phyloP scores from a whole-genome alignment of 139 green algal genomes.

The Nannochloris sp. region DNA sequence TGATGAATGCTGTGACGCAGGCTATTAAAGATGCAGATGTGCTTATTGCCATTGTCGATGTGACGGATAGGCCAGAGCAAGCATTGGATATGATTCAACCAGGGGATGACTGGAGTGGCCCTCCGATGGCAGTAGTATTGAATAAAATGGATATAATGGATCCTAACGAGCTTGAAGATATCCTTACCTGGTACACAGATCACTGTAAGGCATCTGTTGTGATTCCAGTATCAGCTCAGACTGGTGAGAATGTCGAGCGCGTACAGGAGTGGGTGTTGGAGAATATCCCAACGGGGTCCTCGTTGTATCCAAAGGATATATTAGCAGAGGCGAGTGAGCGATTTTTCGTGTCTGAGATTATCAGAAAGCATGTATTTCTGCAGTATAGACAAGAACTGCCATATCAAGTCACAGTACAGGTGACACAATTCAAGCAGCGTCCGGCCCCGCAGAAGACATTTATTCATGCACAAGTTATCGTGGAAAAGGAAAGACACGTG shows the following conservation, averaged over 20 bases:
- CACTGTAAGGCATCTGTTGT: constrained; percentile 21
- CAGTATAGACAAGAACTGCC: constrained; percentile 87
- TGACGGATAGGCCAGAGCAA: constrained; percentile 31
- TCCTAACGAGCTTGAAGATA: constrained; percentile 23
- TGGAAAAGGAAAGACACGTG: constrained; percentile 59
- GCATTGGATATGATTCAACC: constrained; percentile 67
- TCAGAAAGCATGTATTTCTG: constrained; percentile 93
- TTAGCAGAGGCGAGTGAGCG: constrained; percentile 81
- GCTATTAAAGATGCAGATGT: constrained; percentile 70
- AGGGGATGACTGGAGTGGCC: constrained; percentile 41
- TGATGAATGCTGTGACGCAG: constrained; percentile 79
- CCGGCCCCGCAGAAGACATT: not conserved
- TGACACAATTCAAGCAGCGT: constrained; percentile 70
- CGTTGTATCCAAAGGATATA: constrained; percentile 76
- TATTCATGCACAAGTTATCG: constrained; percentile 31
- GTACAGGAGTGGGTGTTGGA: constrained; percentile 59
- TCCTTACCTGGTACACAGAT: constrained; percentile 41
- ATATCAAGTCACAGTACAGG: constrained; percentile 70
- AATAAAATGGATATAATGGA: constrained; percentile 73
- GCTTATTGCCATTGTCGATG: constrained; percentile 74
- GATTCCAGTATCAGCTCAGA: constrained; percentile 35
- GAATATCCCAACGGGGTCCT: constrained; percentile 66
- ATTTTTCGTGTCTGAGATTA: constrained; percentile 95
- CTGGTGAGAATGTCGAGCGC: constrained; percentile 26
- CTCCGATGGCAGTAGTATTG: constrained; percentile 69